Base-by-base conservation (phyloP, 306 rosid genomes). In the Herpetospermum pedunculosum region DNA sequence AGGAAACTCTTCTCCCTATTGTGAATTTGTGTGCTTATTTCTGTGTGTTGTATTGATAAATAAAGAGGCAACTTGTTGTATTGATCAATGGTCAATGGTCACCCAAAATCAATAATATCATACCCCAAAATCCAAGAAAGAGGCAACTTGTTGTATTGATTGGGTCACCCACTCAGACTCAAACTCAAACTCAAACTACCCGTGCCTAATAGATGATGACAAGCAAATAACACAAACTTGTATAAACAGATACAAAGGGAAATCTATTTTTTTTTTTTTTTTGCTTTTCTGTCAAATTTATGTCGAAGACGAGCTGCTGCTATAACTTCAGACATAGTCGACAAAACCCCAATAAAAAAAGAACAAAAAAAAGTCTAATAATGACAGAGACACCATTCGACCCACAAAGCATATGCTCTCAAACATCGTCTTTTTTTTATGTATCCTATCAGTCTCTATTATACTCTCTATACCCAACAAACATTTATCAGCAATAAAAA, bases 401-500 rank as follows among this genome's bases (percentile, higher is more conserved):
- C 3, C 46, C 43, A 32, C 15, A 63, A 32, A 13, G 26, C 10
- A 15, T 18, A 62, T 38, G 71, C 72, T 37, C 34, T 65, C 50
- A 65, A 65, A 65, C 21, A 28, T 62, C 46, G n/a, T n/a, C n/a
- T n/a, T 62, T 65, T n/a, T 26, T 65, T 64, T 34, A 32, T 40
- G 50, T 65, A 65, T 40, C 34, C 50, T 37, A 65, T 63, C 29
- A 65, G 47, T 65, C 50, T 57, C 37, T 26, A 65, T 65, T 64
- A 40, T 65, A 65, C 72, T 40, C 50, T 65, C 72, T 65, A 65
- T 65, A 65, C 72, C 72, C 72, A 40, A 64, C 49, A 43, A 57
- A 32, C 68, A 32, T 53, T 58, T 77, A 11, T 35, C 19, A 18
- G 16, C 41, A 43, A 54, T 0, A 37, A 37, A 40, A 5, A 6